A percentile compares a stretch with the other conserved stretches of the same genome.
phyloP scores from a whole-genome alignment of 257 asterid species.

The Verbena officinalis region DNA sequence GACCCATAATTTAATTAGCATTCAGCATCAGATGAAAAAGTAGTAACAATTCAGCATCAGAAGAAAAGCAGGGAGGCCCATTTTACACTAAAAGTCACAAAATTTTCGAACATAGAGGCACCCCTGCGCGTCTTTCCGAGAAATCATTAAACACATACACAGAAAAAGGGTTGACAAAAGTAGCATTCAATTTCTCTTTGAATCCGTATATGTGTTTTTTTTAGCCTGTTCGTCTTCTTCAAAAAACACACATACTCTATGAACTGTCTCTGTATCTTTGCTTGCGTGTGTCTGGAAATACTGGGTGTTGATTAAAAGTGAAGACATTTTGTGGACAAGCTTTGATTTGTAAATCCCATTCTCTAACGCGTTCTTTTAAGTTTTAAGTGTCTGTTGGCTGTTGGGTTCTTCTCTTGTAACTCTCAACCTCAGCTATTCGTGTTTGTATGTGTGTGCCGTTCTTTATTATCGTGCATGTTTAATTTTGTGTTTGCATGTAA shows the following conservation, averaged over 20 bases:
- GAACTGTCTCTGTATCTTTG: background rate
- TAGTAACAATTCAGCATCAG: background rate
- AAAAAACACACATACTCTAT: too few relatives aligned
- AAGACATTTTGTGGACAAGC: slow-evolving; percentile 6
- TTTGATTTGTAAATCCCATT: slow-evolving; percentile 21
- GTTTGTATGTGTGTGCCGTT: slow-evolving; percentile 2
- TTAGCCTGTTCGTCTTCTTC: background rate
- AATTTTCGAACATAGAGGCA: background rate
- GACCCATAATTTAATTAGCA: too few relatives aligned
- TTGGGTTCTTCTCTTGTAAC: background rate
- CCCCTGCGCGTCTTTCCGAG: slow-evolving; percentile 15
- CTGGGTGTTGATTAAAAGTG: slow-evolving; percentile 7
- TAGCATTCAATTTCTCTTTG: background rate
- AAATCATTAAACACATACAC: background rate
- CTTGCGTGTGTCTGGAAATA: background rate
- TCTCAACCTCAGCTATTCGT: background rate
- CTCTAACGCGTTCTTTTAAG: background rate
- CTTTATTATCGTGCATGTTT: slow-evolving; percentile 17
- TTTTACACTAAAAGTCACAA: background rate
- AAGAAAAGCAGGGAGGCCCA: background rate
- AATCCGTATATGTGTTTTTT: too few relatives aligned
- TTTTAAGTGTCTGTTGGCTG: background rate
- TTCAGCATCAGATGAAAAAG: too few relatives aligned
- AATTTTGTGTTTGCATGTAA: slow-evolving; percentile 25
- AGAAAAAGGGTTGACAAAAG: too few relatives aligned